Evolutionary conservation across 2,329 filamentous ascomycete species (phyloP).

Genomic region (Penicillium sp.): DNA sequence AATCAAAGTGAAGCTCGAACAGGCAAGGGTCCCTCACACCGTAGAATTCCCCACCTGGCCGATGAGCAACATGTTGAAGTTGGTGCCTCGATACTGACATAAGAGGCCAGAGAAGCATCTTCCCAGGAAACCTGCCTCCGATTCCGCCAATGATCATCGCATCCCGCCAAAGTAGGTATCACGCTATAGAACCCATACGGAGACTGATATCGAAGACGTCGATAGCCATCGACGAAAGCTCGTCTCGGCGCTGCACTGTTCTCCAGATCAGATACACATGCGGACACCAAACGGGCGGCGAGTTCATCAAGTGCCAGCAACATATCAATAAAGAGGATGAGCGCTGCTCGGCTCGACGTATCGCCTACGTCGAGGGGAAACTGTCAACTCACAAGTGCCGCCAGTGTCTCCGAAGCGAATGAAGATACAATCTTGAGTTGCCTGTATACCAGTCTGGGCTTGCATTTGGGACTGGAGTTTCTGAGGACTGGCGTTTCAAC

Average conservation of each 20-base stretch:
- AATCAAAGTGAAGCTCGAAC: not conserved
- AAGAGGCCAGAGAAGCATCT: not conserved
- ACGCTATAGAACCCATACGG: not conserved
- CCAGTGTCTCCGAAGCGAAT: slow-evolving; percentile 10
- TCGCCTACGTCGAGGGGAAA: slow-evolving; percentile 10
- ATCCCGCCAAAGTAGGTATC: not conserved
- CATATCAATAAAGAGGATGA: slow-evolving; percentile 14
- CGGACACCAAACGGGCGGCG: slow-evolving; percentile 15
- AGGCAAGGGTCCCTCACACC: not conserved
- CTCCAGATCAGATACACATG: slow-evolving; percentile 16
- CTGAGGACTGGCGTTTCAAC: not conserved
- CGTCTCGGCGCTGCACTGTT: slow-evolving; percentile 6
- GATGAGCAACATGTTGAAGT: not conserved
- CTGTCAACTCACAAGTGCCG: slow-evolving; percentile 15
- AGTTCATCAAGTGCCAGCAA: slow-evolving; percentile 16
- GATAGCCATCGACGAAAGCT: not conserved
- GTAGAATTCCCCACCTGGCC: not conserved
- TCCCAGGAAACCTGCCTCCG: not conserved
- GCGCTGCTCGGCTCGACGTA: slow-evolving; percentile 11
- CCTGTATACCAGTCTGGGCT: not conserved
- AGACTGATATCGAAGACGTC: not conserved
- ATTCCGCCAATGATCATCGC: not conserved
- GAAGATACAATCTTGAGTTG: not conserved
- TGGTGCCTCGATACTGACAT: not conserved
- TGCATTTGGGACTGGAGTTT: not conserved